Conservation (phyloP, 805 yeast genomes). For the Geotrichum ghanense region DNA sequence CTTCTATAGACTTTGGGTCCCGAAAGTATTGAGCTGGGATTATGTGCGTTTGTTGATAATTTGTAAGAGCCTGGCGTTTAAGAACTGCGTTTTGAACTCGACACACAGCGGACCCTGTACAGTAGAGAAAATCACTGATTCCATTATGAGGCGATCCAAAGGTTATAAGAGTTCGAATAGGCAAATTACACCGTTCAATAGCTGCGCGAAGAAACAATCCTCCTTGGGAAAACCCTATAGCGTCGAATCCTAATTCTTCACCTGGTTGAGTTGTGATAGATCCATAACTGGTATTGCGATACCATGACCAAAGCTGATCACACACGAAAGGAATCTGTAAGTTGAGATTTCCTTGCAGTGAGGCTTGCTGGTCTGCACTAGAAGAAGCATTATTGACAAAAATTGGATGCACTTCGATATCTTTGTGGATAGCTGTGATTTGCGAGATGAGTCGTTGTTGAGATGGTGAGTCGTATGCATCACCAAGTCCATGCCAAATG, state of each 20-base stretch:
- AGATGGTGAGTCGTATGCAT: conserved; percentile 51
- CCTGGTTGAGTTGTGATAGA: conserved; percentile 23
- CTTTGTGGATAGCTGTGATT: conserved; percentile 25
- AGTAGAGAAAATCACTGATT: conserved; percentile 54
- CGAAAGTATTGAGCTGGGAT: conserved; percentile 72
- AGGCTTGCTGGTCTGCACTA: conserved; percentile 39
- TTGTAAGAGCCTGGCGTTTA: conserved; percentile 49
- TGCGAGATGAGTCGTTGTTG: conserved; percentile 37
- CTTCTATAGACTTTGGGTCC: conserved; percentile 41
- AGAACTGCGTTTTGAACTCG: conserved; percentile 40
- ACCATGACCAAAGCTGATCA: conserved; percentile 30
- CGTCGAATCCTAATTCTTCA: conserved; percentile 52
- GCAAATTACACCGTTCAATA: conserved; percentile 43
- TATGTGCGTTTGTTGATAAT: conserved; percentile 41
- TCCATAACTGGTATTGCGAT: too few species aligned
- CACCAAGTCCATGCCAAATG: conserved; percentile 82
- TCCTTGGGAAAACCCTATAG: conserved; percentile 75
- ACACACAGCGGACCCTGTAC: conserved; percentile 51
- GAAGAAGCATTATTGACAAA: conserved; percentile 36
- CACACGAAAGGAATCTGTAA: conserved; percentile 46
- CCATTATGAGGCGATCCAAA: conserved; percentile 82
- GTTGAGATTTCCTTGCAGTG: conserved; percentile 50
- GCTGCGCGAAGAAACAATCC: conserved; percentile 67
- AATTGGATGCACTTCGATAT: conserved; percentile 41
- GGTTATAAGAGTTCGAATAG: conserved; percentile 45